Conservation (phyloP, 768 basidiomycete genomes). For the Auriscalpium microsporum region DNA sequence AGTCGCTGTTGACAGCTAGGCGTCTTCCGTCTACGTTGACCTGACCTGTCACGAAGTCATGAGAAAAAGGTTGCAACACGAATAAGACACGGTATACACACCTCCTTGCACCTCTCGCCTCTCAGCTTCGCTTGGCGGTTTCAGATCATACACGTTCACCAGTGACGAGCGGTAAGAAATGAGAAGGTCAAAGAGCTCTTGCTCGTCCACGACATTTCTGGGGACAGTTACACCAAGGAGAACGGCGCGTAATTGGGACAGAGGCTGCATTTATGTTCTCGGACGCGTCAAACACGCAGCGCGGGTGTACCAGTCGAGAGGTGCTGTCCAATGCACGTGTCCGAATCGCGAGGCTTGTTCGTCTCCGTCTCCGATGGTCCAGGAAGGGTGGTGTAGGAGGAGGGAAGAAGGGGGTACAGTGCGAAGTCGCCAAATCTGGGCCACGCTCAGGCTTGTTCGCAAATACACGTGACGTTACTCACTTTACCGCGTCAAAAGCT, state of each 20-base stretch:
- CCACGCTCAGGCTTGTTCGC: too few species aligned
- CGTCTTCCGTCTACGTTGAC: slow-evolving; percentile 53
- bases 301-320: neutral
- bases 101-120: slow-evolving; percentile 65
- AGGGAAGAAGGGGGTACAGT: too few species aligned
- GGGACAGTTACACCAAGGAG: slow-evolving; percentile 41
- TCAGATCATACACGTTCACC: slow-evolving; percentile 56
- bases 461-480: too few species aligned
- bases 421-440: too few species aligned
- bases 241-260: slow-evolving; percentile 46
- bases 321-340: too few species aligned
- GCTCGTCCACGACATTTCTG: slow-evolving; percentile 46
- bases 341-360: too few species aligned
- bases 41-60: slow-evolving; percentile 42
- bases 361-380: too few species aligned
- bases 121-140: slow-evolving; percentile 52
- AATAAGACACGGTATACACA: slow-evolving; percentile 20
- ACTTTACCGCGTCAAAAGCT: too few species aligned
- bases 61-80: neutral
- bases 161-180: slow-evolving; percentile 59
- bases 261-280: slow-evolving; percentile 42
- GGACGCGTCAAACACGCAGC: neutral
- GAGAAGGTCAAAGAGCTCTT: slow-evolving; percentile 69
- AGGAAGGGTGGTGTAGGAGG: too few species aligned
- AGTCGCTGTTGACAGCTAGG: slow-evolving; percentile 71